Conservation (phyloP, 805 yeast genomes). For the Zygoascus flipseniorum region DNA sequence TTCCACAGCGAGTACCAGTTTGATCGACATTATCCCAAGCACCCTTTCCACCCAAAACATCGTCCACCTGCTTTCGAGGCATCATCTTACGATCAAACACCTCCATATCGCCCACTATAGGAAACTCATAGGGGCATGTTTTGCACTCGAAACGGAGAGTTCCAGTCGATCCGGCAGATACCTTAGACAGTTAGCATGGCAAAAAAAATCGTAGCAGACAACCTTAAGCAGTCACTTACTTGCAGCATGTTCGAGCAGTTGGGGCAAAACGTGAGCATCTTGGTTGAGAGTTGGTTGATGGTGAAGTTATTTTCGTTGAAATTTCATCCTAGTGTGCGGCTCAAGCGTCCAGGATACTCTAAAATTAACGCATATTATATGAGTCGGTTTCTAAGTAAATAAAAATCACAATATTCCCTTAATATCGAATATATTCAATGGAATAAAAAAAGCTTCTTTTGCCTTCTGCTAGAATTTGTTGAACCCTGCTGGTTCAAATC, state of each 20-base stretch:
- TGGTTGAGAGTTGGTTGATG: background rate
- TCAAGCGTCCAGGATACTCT: too few species aligned
- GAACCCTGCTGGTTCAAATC: too few species aligned
- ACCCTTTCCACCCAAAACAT: conserved; percentile 92
- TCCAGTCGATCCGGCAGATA: conserved; percentile 51
- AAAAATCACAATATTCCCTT: too few species aligned
- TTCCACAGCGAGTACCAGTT: conserved; percentile 86
- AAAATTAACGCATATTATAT: too few species aligned
- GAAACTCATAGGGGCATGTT: conserved; percentile 93
- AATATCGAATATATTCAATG: too few species aligned
- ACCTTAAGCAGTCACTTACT: conserved; percentile 26
- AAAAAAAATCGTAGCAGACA: background rate
- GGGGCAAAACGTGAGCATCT: conserved; percentile 92
- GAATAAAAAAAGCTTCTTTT: too few species aligned
- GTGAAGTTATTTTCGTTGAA: background rate
- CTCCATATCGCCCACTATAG: conserved; percentile 64
- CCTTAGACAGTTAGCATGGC: conserved; percentile 18
- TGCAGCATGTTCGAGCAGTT: conserved; percentile 86
- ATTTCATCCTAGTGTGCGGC: too few species aligned
- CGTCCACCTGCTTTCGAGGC: conserved; percentile 87
- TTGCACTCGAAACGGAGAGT: conserved; percentile 70
- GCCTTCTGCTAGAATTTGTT: too few species aligned
- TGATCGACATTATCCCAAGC: conserved; percentile 99
- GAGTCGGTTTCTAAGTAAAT: too few species aligned
- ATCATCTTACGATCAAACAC: conserved; percentile 78